Base-by-base conservation (phyloP, 805 yeast species). In the Sugiyamaella lignohabitans region DNA sequence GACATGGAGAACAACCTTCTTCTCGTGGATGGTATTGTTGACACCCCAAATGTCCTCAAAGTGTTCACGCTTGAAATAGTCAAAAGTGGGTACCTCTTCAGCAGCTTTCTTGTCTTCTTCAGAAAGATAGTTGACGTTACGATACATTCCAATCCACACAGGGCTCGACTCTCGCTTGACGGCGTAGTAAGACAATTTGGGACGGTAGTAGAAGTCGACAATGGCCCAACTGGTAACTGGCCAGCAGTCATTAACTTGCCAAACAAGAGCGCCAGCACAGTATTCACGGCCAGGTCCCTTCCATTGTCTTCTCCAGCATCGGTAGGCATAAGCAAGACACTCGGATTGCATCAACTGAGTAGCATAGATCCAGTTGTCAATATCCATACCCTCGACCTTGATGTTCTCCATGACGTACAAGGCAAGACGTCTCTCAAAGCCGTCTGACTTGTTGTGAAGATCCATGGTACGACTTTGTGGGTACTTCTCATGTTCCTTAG, bases 181-280 rank as follows among this genome's bases (percentile, higher is more conserved):
- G 1, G 76, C 69, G 53, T 70, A 75, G 54, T 68, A 75, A 0
- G 71, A 73, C 47, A 75, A 53, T 54, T 75, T 75, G 4, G 75
- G 76, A 22, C 70, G 56, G 35, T 55, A 56, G 45, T 60, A 69
- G 47, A 55, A 68, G 52, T 75, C 80, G 17, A 68, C 62, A 23
- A 74, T 58, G 1, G 78, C 61, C 79, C 80, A 75, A n/a, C 72
- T 64, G 1, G 77, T 67, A 2, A 66, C 73, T 1, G 79, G 79
- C 74, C 77, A 74, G 48, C 76, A 73, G 55, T 75, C 79, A 50
- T 75, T 73, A 21, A 72, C 56, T 58, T 75, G 80, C 80, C 80
- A 75, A 5, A 75, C 77, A 34, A 75, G 56, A 3, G 74, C 69
- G 2, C 79, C 80, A 14, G 75, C 72, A 36, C 58, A 56, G 35